A percentile compares a stretch with the other conserved stretches of the same genome.
These are phyloP conservation scores for Petrea volubilis DNA, from an alignment of 257 asterid species.

Conservation along the genomic window DNA sequence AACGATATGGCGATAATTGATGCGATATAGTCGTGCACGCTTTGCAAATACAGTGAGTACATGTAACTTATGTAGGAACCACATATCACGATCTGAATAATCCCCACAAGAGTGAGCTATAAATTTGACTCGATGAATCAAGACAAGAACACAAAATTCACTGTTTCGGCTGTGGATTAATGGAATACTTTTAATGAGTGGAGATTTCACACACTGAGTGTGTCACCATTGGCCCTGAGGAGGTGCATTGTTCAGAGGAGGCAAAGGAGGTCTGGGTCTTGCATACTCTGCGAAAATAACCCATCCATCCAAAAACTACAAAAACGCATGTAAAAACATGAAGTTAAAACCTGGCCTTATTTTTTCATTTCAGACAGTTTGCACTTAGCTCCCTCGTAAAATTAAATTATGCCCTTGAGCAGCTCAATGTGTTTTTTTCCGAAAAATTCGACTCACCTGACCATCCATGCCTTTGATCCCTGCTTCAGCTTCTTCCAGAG, in stretches of 20 bases:
- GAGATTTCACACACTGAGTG: neutral
- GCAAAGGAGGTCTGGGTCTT: conserved; percentile 59
- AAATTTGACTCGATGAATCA: neutral
- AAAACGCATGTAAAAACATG: neutral
- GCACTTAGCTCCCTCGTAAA: neutral
- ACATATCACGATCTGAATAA: neutral
- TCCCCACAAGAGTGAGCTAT: neutral
- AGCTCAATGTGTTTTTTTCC: neutral
- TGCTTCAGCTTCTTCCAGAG: conserved; percentile 63
- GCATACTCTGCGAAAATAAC: conserved; percentile 88
- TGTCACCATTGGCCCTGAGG: conserved; percentile 33
- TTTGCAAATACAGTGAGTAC: conserved; percentile 2
- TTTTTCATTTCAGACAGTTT: neutral
- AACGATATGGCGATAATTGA: neutral
- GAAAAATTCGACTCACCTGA: conserved; percentile 46
- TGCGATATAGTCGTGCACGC: neutral
- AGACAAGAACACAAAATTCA: neutral
- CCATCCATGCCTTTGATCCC: conserved; percentile 93
- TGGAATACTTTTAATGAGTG: neutral
- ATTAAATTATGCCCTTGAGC: neutral
- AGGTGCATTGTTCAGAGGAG: conserved; percentile 38
- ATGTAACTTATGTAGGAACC: neutral
- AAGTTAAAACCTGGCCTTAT: no score
- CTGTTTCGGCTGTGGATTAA: conserved; percentile 11
- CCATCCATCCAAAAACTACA: conserved; percentile 85